phyloP scores from a whole-genome alignment of 2,329 filamentous ascomycete genomes.

The Leptographium lundbergii region DNA sequence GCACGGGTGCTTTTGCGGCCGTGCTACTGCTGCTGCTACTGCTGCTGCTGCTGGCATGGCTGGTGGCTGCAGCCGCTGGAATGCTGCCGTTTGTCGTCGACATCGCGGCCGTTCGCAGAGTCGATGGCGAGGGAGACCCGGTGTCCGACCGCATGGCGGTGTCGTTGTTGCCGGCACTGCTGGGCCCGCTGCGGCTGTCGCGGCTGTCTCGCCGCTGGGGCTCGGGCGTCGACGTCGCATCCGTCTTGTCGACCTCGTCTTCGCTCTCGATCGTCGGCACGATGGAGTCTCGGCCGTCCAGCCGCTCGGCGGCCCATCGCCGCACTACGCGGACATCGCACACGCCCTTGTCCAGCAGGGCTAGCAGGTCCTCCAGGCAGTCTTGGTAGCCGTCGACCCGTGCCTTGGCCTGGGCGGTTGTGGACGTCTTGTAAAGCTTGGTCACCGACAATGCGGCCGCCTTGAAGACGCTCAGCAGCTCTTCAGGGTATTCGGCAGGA shows the following conservation, averaged over 20 bases:
- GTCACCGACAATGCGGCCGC: constrained; percentile 87
- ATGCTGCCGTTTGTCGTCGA: neutral
- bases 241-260: constrained; percentile 54
- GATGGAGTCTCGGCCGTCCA: constrained; percentile 47
- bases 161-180: constrained; percentile 13
- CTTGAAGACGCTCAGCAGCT: constrained; percentile 80
- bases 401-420: constrained; percentile 61
- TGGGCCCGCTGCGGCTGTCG: constrained; percentile 22
- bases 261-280: constrained; percentile 32
- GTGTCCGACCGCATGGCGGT: constrained; percentile 24
- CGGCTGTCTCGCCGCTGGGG: constrained; percentile 17
- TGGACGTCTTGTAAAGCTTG: constrained; percentile 88
- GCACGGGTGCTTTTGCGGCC: neutral
- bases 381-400: constrained; percentile 83
- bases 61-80: too few relatives aligned
- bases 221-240: constrained; percentile 46
- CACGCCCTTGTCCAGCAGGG: constrained; percentile 70
- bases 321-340: constrained; percentile 58
- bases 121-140: constrained; percentile 15
- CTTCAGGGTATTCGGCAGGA: constrained; percentile 29
- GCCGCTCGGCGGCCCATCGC: constrained; percentile 54
- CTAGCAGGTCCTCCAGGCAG: constrained; percentile 78
- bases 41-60: neutral
- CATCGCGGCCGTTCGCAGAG: neutral
- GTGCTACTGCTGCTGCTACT: neutral